Conservation (phyloP, 2,329 filamentous ascomycete species). For the Graphilbum ipis-grandicollis region DNA sequence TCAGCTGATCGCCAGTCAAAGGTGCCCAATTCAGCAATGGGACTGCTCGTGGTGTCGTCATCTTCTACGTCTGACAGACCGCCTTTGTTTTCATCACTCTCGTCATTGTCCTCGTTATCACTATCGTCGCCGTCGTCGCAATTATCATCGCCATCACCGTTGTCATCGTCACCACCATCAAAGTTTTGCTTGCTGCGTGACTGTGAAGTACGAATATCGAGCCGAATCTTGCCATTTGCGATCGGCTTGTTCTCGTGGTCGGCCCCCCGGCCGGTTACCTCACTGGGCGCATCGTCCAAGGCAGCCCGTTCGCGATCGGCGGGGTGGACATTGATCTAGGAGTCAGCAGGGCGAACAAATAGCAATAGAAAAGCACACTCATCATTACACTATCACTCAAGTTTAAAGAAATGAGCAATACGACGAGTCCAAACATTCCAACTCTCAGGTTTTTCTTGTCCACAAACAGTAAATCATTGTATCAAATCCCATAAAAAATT, state of each 20-base stretch:
- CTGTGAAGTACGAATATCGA: slow-evolving; percentile 23
- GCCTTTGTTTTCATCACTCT: slow-evolving; percentile 14
- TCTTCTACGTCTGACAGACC: slow-evolving; percentile 11
- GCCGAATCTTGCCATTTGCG: slow-evolving; percentile 16
- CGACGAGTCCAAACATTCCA: too few species aligned
- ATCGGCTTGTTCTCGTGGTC: slow-evolving; percentile 15
- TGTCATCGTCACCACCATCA: too few species aligned
- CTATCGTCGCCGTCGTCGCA: slow-evolving; percentile 12
- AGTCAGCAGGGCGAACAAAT: background rate
- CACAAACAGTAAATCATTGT: too few species aligned
- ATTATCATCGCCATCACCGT: background rate
- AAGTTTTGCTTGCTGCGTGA: too few species aligned
- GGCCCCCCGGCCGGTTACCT: slow-evolving; percentile 12
- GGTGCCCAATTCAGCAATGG: slow-evolving; percentile 36
- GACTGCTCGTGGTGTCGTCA: slow-evolving; percentile 22
- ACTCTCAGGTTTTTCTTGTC: too few species aligned
- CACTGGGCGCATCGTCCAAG: slow-evolving; percentile 16
- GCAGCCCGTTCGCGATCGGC: slow-evolving; percentile 33
- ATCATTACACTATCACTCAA: too few species aligned
- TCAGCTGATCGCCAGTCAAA: slow-evolving; percentile 49
- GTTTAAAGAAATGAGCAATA: too few species aligned
- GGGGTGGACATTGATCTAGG: slow-evolving; percentile 48
- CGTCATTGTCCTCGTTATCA: slow-evolving; percentile 17
- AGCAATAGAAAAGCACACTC: background rate
- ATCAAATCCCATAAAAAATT: too few species aligned